phyloP scores from a whole-genome alignment of 2,329 filamentous ascomycete genomes.

The Didymella pomorum region DNA sequence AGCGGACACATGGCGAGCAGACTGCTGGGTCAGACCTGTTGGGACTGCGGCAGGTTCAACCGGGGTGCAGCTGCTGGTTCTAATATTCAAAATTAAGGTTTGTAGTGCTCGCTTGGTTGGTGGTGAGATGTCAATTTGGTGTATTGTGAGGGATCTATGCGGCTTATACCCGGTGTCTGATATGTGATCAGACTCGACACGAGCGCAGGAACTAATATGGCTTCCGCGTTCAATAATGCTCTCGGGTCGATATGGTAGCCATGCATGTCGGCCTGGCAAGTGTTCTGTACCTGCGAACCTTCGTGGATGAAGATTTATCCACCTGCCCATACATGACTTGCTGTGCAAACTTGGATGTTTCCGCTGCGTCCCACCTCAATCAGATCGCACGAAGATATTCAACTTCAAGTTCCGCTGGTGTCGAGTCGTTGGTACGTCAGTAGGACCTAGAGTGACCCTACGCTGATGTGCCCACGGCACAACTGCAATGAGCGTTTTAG shows the following conservation, averaged over 20 bases:
- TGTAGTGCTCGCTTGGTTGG: background rate
- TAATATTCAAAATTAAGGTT: background rate
- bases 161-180: background rate
- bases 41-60: conserved; percentile 4
- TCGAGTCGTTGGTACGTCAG: no score
- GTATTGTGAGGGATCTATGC: background rate
- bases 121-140: background rate
- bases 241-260: background rate
- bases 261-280: background rate
- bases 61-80: background rate
- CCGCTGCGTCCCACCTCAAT: background rate
- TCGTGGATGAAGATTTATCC: background rate
- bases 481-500: no score
- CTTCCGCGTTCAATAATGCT: background rate
- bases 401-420: no score
- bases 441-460: no score
- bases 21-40: background rate
- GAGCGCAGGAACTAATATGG: background rate
- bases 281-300: background rate
- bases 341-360: background rate
- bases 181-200: background rate
- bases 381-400: no score
- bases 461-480: no score
- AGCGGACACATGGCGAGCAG: conserved; percentile 13
- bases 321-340: background rate